These are phyloP conservation scores for Saxophila tyrrhenica DNA, from an alignment of 495 filamentous ascomycete genomes.

Conservation along the genomic window DNA sequence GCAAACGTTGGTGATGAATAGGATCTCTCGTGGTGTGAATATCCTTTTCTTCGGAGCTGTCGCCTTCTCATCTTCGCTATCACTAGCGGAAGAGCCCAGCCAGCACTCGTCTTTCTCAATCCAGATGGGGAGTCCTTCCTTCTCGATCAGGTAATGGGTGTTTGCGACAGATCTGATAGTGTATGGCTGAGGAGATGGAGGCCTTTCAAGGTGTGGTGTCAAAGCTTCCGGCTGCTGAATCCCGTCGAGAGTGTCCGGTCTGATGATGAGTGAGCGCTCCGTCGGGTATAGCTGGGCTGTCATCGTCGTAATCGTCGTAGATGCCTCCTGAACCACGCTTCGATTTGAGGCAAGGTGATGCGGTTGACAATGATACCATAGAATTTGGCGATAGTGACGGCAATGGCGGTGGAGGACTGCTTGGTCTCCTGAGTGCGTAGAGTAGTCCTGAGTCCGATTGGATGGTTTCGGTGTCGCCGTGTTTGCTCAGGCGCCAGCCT, in stretches of 20 bases:
- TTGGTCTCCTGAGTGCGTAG: too few species aligned
- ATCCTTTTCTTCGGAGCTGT: neutral
- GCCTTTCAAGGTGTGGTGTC: neutral
- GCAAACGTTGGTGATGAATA: neutral
- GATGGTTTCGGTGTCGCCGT: too few species aligned
- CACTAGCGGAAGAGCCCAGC: neutral
- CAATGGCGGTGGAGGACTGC: too few species aligned
- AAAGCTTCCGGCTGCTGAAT: neutral
- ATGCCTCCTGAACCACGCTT: neutral
- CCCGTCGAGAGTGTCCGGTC: neutral
- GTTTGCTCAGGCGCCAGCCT: neutral
- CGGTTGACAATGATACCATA: neutral
- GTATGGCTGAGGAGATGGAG: neutral
- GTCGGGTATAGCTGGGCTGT: neutral
- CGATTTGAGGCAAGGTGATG: neutral
- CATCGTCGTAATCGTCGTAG: neutral
- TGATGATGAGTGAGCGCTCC: neutral
- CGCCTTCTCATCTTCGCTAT: neutral
- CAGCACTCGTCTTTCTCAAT: neutral
- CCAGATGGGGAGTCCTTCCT: neutral
- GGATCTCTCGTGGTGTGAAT: neutral
- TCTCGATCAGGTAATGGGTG: neutral
- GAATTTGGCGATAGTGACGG: too few species aligned
- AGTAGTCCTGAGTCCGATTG: too few species aligned
- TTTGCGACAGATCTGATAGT: neutral